A percentile compares a stretch with the other conserved stretches of the same genome.
These are phyloP conservation scores for Talaromyces sp. DNA, from an alignment of 2,329 filamentous ascomycete species.

Conservation along the genomic window DNA sequence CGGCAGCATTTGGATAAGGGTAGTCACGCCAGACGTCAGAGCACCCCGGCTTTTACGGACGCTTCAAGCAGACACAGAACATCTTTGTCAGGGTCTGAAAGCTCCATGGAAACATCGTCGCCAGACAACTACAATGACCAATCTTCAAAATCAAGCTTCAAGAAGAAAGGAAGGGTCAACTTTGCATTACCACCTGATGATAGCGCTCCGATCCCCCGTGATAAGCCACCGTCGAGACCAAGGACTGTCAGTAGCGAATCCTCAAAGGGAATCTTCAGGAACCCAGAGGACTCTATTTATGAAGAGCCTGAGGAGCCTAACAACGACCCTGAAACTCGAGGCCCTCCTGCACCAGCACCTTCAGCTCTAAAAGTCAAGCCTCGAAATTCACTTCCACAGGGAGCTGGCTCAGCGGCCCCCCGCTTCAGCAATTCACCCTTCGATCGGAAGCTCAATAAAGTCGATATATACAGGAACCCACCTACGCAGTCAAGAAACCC, in stretches of 20 bases:
- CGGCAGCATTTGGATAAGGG: conserved; percentile 42
- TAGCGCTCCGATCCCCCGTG: conserved; percentile 11
- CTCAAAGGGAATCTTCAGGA: conserved; percentile 51
- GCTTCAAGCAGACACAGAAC: conserved; percentile 3
- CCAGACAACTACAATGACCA: conserved; percentile 3
- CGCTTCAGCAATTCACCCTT: conserved; percentile 37
- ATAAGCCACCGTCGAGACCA: conserved; percentile 15
- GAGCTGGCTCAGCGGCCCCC: background rate
- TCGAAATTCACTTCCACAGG: conserved; percentile 57
- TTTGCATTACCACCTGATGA: conserved; percentile 33
- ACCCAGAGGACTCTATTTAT: conserved; percentile 66
- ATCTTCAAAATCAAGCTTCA: conserved; percentile 1
- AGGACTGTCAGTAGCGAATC: conserved; percentile 35
- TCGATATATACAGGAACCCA: conserved; percentile 80
- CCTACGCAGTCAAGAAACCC: conserved; percentile 79
- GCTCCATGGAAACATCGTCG: conserved; percentile 11
- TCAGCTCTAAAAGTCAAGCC: conserved; percentile 55
- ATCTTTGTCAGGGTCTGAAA: conserved; percentile 14
- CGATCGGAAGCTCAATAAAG: conserved; percentile 44
- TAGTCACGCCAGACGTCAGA: conserved; percentile 43
- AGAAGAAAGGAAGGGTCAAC: conserved; percentile 25
- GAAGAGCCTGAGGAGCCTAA: conserved; percentile 67
- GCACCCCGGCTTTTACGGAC: conserved; percentile 10
- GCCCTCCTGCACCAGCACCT: conserved; percentile 24
- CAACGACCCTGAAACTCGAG: conserved; percentile 19